Evolutionary conservation across 495 filamentous ascomycete genomes (phyloP).

Genomic region (Halenospora varia): DNA sequence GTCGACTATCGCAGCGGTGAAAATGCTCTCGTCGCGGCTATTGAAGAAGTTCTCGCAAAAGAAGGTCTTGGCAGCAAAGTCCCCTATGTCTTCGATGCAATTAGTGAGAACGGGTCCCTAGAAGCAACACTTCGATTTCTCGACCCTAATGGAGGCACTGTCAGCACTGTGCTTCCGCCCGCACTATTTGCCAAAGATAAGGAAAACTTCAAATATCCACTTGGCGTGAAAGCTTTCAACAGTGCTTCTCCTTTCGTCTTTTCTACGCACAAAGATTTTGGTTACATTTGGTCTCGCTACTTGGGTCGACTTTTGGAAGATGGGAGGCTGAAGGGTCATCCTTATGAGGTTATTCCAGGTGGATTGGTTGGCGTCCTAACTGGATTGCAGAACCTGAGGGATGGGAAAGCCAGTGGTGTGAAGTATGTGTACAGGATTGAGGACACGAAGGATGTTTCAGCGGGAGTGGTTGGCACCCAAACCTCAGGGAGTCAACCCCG

Average conservation of each 20-base stretch:
- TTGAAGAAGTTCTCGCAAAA: slow-evolving; percentile 38
- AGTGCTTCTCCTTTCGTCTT: background rate
- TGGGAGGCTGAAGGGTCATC: slow-evolving; percentile 57
- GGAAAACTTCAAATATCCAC: slow-evolving; percentile 5
- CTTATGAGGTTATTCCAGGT: slow-evolving; percentile 52
- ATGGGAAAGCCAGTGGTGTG: slow-evolving; percentile 57
- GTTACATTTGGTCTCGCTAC: slow-evolving; percentile 48
- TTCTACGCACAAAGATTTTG: slow-evolving; percentile 47
- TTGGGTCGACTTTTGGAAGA: slow-evolving; percentile 48
- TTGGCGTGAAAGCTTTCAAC: background rate
- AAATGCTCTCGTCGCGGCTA: slow-evolving; percentile 40
- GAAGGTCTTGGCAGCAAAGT: background rate
- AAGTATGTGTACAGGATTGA: slow-evolving; percentile 69
- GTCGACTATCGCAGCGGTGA: slow-evolving; percentile 66
- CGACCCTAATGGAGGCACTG: slow-evolving; percentile 30
- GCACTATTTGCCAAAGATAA: slow-evolving; percentile 25
- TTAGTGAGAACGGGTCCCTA: slow-evolving; percentile 46
- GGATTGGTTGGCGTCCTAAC: slow-evolving; percentile 53
- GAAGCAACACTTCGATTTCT: slow-evolving; percentile 26
- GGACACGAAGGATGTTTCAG: slow-evolving; percentile 39
- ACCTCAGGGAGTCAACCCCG: background rate
- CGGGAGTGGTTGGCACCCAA: background rate
- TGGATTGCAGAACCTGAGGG: slow-evolving; percentile 51
- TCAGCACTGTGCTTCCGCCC: slow-evolving; percentile 37
- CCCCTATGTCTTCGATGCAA: slow-evolving; percentile 53